These are phyloP conservation scores for Bipolaris victoriae DNA, from an alignment of 2,329 filamentous ascomycete species.

Conservation along the genomic window DNA sequence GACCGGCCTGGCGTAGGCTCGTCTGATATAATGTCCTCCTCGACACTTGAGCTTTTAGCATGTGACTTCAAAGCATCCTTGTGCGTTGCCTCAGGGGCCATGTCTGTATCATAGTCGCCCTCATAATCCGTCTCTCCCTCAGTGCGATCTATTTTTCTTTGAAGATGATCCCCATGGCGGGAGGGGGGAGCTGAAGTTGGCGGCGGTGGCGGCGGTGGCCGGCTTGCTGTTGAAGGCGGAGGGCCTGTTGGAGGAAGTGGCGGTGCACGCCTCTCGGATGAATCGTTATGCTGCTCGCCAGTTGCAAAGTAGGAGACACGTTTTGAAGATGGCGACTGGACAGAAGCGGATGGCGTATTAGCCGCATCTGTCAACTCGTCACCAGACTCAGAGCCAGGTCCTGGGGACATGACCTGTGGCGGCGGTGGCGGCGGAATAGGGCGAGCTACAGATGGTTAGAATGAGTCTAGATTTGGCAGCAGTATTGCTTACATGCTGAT, in stretches of 20 bases:
- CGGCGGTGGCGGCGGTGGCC: slow-evolving; percentile 58
- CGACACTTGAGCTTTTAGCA: slow-evolving; percentile 75
- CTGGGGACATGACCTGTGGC: slow-evolving; percentile 66
- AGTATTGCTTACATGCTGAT: slow-evolving; percentile 37
- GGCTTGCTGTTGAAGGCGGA: slow-evolving; percentile 39
- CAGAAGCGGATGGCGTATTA: slow-evolving; percentile 37
- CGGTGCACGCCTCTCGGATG: slow-evolving; percentile 47
- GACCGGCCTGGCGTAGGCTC: slow-evolving; percentile 57
- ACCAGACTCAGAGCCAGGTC: slow-evolving; percentile 83
- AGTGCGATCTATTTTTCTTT: slow-evolving; percentile 63
- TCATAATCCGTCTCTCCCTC: slow-evolving; percentile 93
- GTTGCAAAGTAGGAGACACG: slow-evolving; percentile 51
- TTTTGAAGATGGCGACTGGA: slow-evolving; percentile 37
- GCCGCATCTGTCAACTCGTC: slow-evolving; percentile 69
- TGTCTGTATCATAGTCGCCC: slow-evolving; percentile 97
- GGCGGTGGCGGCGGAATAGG: slow-evolving; percentile 62
- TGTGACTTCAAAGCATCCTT: slow-evolving; percentile 91
- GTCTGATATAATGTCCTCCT: slow-evolving; percentile 65
- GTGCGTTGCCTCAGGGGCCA: slow-evolving; percentile 89
- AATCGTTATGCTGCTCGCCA: slow-evolving; percentile 41
- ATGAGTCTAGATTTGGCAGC: not conserved
- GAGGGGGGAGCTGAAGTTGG: slow-evolving; percentile 49
- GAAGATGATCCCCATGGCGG: slow-evolving; percentile 42
- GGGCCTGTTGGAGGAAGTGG: slow-evolving; percentile 61
- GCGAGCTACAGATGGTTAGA: slow-evolving; percentile 60